Conservation (phyloP, 2,329 filamentous ascomycete species). For the Diaporthe sp. region DNA sequence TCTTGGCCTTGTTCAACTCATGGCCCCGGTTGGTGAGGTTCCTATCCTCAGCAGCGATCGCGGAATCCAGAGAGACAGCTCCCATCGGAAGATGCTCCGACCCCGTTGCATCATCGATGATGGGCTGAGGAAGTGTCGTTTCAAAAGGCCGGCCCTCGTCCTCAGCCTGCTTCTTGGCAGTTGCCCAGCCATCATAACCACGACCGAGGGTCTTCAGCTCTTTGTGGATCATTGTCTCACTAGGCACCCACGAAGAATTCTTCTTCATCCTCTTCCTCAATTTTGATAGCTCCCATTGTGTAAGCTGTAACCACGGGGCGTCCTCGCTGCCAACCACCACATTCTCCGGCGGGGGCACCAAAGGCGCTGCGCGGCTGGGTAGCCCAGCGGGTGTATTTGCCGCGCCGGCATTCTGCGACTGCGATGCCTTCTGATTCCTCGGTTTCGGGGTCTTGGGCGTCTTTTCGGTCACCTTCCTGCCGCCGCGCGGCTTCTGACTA, state of each 20-base stretch:
- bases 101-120: slow-evolving; percentile 64
- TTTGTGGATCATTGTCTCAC: slow-evolving; percentile 86
- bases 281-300: slow-evolving; percentile 73
- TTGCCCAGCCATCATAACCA: slow-evolving; percentile 71
- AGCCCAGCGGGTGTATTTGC: slow-evolving; percentile 4
- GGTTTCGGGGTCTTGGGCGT: slow-evolving; percentile 57
- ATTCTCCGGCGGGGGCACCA: slow-evolving; percentile 71
- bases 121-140: slow-evolving; percentile 53
- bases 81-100: slow-evolving; percentile 68
- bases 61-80: slow-evolving; percentile 67
- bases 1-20: slow-evolving; percentile 84
- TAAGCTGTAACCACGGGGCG: slow-evolving; percentile 76
- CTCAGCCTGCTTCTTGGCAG: slow-evolving; percentile 74
- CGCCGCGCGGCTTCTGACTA: slow-evolving; percentile 59
- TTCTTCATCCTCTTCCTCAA: slow-evolving; percentile 92
- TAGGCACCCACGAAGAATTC: slow-evolving; percentile 87
- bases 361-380: slow-evolving; percentile 46
- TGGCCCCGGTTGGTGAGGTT: slow-evolving; percentile 79
- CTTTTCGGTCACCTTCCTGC: slow-evolving; percentile 52
- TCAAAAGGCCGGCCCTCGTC: slow-evolving; percentile 74
- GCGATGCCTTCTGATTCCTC: slow-evolving; percentile 48
- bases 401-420: slow-evolving; percentile 40
- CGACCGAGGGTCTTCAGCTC: slow-evolving; percentile 80
- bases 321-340: slow-evolving; percentile 70
- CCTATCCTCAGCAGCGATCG: slow-evolving; percentile 70